Base-by-base conservation (phyloP, 139 green algal species). In the Tetratostichococcus sp. region DNA sequence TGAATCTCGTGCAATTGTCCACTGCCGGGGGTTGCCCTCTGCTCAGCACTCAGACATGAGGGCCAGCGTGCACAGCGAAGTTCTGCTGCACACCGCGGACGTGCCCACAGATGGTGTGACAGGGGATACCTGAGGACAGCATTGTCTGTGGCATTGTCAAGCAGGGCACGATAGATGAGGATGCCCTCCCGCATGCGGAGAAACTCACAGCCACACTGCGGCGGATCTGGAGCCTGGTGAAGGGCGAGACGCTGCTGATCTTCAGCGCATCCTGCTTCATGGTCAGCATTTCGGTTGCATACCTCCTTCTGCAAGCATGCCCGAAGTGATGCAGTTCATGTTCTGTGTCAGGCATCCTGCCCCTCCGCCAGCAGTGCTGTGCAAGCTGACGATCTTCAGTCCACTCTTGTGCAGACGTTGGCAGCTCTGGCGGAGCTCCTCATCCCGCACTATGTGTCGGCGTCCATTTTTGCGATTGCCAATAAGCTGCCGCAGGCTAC, bases 401-500 rank as follows among this genome's bases (percentile, higher is more conserved):
- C 11, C 11, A 5, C 1, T 28, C 14, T 5, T 39, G 0, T 77
- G 65, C 65, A 81, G 76, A 43, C 62, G 32, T 28, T 81, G 3
- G 71, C 70, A 35, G 69, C 75, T 19, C 39, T 70, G 25, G 62
- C 69, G 31, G 92, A 97, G 86, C 85, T 96, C 23, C 74, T 84
- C 21, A 92, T 97, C 34, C 92, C 92, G 0, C 86, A 94, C 83
- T 94, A 83, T 75, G 79, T 87, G 11, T 88, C 88, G 8, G 82
- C 83, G 4, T 83, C 81, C 5, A 93, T 96, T 43, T 94, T 93
- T 75, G 75, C 85, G 0, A 78, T 87, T 0, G 83, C 79, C 67
- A 81, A 69, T 35, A 58, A 58, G 72, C 74, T 42, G 21, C 73
- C 72, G 0, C 39, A 66, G 43, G 28, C 59, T 26, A 67, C 39